A percentile compares a stretch with the other conserved stretches of the same genome.
Conservation (phyloP, 805 yeast genomes). For the Saturnispora quitensis region DNA sequence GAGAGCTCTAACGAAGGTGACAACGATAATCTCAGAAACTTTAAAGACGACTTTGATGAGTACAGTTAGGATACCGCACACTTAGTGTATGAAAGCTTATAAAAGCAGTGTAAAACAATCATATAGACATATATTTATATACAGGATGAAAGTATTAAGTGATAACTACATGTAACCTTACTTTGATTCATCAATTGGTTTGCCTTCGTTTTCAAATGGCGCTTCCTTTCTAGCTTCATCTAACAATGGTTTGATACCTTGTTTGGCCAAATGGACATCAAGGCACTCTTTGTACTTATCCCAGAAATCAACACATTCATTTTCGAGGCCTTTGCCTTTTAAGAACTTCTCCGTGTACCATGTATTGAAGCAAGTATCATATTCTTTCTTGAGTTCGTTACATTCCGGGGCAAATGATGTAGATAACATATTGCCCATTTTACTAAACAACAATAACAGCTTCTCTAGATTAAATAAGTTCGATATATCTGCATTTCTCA, state of each 20-base stretch:
- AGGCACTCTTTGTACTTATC: conserved; percentile 82
- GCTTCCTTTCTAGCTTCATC: conserved; percentile 88
- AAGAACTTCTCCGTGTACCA: conserved; percentile 91
- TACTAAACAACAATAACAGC: background rate
- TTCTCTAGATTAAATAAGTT: background rate
- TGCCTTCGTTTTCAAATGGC: conserved; percentile 71
- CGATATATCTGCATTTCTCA: background rate
- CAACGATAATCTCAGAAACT: conserved; percentile 1
- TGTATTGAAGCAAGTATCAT: conserved; percentile 86
- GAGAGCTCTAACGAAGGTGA: conserved; percentile 9
- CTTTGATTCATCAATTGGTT: conserved; percentile 17
- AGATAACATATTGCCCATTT: conserved; percentile 70
- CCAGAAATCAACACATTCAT: conserved; percentile 91
- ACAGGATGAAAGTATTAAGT: background rate
- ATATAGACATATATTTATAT: background rate
- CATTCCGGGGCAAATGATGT: conserved; percentile 97
- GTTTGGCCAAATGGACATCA: conserved; percentile 55
- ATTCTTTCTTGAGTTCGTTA: conserved; percentile 72
- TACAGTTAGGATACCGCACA: conserved; percentile 14
- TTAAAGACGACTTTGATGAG: conserved; percentile 26
- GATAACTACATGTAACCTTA: background rate
- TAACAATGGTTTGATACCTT: conserved; percentile 72
- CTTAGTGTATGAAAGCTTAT: background rate
- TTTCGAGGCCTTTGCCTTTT: conserved; percentile 51
- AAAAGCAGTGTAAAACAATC: background rate